Evolutionary conservation across 371 early-diverging fungal genomes (phyloP).

Genomic region (Mortierella polycephala): DNA sequence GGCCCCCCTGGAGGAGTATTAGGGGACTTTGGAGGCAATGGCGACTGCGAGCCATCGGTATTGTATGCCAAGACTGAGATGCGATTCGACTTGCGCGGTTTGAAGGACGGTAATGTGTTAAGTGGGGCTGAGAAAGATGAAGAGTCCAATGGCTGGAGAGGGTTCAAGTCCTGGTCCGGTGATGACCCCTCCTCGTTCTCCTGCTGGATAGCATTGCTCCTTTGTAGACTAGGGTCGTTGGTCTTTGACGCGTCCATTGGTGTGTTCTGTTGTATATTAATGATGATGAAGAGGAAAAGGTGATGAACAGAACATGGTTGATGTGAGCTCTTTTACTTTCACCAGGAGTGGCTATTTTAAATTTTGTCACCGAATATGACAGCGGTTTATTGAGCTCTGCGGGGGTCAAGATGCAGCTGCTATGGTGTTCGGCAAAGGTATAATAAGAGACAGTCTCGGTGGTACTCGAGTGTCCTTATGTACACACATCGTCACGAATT

Average conservation of each 20-base stretch:
- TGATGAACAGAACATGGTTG: not conserved
- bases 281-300: not conserved
- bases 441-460: no score
- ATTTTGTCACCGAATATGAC: no score
- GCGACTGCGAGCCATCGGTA: conserved; percentile 10
- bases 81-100: conserved; percentile 45
- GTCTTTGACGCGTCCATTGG: conserved; percentile 11
- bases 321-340: no score
- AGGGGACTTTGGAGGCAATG: conserved; percentile 5
- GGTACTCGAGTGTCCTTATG: no score
- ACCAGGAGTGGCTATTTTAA: no score
- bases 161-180: conserved; percentile 4
- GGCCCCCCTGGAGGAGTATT: conserved; percentile 5
- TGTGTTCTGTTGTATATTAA: not conserved
- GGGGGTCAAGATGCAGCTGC: no score
- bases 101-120: conserved; percentile 33
- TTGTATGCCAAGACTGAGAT: conserved; percentile 41
- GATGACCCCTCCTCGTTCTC: conserved; percentile 1
- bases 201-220: conserved; percentile 7
- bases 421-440: no score
- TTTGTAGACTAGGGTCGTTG: not conserved
- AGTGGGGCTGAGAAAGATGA: conserved; percentile 32
- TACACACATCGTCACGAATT: no score
- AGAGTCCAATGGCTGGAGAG: conserved; percentile 28
- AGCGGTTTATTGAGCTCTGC: no score